A percentile compares a stretch with the other conserved stretches of the same genome.
Evolutionary conservation across 352 stramenopile species (phyloP).

Genomic region (Globisporangium radiosum): DNA sequence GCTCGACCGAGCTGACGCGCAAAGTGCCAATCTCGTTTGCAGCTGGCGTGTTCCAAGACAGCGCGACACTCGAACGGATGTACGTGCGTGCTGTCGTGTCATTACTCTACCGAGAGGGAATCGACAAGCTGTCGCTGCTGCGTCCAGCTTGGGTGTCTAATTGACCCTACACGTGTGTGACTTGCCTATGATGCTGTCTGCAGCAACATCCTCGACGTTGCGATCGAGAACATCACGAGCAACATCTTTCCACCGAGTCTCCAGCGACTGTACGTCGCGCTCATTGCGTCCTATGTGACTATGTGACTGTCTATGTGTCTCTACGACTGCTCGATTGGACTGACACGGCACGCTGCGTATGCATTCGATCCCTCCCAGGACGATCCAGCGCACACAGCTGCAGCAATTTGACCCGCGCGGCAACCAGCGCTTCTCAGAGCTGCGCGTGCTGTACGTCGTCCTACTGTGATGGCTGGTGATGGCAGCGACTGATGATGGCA

Average conservation of each 20-base stretch:
- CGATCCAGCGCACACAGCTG: conserved; percentile 52
- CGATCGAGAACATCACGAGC: conserved; percentile 46
- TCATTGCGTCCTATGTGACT: background rate
- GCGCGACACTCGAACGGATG: conserved; percentile 42
- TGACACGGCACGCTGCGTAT: too few species aligned
- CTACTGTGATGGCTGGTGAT: background rate
- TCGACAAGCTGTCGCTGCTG: too few species aligned
- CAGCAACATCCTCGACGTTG: conserved; percentile 54
- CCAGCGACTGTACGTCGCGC: conserved; percentile 35
- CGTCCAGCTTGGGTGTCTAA: background rate
- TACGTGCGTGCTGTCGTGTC: conserved; percentile 9
- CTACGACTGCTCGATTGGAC: too few species aligned
- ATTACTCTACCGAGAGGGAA: background rate
- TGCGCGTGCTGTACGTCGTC: conserved; percentile 47
- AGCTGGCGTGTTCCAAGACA: conserved; percentile 35
- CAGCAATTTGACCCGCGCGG: conserved; percentile 57
- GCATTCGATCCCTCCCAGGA: conserved; percentile 19
- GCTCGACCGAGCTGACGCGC: conserved; percentile 39
- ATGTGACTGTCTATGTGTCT: background rate
- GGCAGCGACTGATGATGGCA: too few species aligned
- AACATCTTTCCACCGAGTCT: conserved; percentile 64
- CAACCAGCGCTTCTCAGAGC: conserved; percentile 28
- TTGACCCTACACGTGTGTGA: background rate
- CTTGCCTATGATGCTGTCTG: background rate
- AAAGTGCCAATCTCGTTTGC: conserved; percentile 60